Base-by-base conservation (phyloP, 148 eudicot genomes). In the Heliosperma pusillum region DNA sequence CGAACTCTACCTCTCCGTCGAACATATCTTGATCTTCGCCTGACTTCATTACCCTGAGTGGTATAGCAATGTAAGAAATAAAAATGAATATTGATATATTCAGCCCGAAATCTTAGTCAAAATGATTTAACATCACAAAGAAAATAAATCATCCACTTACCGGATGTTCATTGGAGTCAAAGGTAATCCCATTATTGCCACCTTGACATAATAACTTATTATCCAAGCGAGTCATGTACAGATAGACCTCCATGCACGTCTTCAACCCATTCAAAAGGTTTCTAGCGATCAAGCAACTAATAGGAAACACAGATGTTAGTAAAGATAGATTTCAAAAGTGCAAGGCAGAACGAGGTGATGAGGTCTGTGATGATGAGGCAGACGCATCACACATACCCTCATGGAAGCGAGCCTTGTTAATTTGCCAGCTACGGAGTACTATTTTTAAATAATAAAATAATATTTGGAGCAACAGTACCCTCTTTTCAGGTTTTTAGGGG, bases 1-100 rank as follows among this genome's bases (percentile, higher is more conserved):
- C 97, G 97, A 81, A 92, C 97, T 87, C 83, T 89, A 60, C 99
- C 99, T 82, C 87, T 90, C 76, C 99, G 88, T 9, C 97, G 92
- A 67, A 92, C 83, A 83, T 84, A 96, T 80, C 90, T 87, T 75
- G 99, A 92, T 86, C 95, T 90, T 84, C 95, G 84, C 69, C 91
- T 82, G 30, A 79, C 83, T 61, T 82, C 88, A 82, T 80, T 86
- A 36, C 97, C 94, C 99, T 92, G 57, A 76, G 52, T 65, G 50
- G 33, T 52, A 75, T 72, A 64, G 66, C 45, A 53, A 40, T 24
- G 58, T 62, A 33, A 24, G 66, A 25, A 69, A 11, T n/a, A 53
- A 29, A 25, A 1, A 64, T 2, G 15, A 33, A 66, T 9, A 45
- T 33, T 2, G n/a, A 27, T 27, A 76, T 22, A 7, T 25, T 13